A percentile compares a stretch with the other conserved stretches of the same genome.
Conservation (phyloP, 2,329 filamentous ascomycete genomes). For the Cordyceps fumosorosea region DNA sequence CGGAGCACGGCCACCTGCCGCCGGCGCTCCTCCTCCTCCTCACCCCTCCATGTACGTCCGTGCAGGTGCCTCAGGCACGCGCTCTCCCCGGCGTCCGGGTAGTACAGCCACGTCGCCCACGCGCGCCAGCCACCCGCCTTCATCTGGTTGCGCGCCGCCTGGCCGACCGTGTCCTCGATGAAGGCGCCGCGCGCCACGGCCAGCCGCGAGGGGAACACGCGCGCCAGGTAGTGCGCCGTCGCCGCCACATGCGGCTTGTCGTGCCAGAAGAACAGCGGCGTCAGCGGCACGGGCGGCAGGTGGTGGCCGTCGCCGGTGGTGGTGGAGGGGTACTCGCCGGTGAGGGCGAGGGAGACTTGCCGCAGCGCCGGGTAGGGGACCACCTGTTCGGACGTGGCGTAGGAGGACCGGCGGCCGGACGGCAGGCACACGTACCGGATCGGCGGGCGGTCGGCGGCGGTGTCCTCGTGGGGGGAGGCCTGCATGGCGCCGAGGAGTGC, state of each 20-base stretch:
- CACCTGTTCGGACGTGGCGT: slow-evolving; percentile 42
- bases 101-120: slow-evolving; percentile 52
- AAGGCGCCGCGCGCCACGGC: slow-evolving; percentile 47
- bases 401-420: slow-evolving; percentile 44
- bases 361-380: slow-evolving; percentile 35
- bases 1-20: not conserved
- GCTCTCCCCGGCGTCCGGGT: slow-evolving; percentile 38
- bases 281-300: slow-evolving; percentile 34
- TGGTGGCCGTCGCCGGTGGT: not conserved
- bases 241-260: slow-evolving; percentile 50
- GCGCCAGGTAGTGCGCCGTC: slow-evolving; percentile 40
- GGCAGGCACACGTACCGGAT: slow-evolving; percentile 49
- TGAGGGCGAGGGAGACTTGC: slow-evolving; percentile 34
- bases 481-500: slow-evolving; percentile 41
- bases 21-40: slow-evolving; percentile 7
- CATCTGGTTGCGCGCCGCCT: slow-evolving; percentile 49
- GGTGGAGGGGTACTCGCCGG: slow-evolving; percentile 29
- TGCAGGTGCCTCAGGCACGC: slow-evolving; percentile 45
- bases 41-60: slow-evolving; percentile 39
- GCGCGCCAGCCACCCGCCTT: slow-evolving; percentile 44
- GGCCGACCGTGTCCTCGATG: slow-evolving; percentile 50
- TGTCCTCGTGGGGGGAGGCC: slow-evolving; percentile 21
- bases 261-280: slow-evolving; percentile 53
- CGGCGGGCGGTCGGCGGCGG: slow-evolving; percentile 22
- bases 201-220: slow-evolving; percentile 43